Base-by-base conservation (phyloP, 352 stramenopile genomes). In the Phytophthora pluvialis region DNA sequence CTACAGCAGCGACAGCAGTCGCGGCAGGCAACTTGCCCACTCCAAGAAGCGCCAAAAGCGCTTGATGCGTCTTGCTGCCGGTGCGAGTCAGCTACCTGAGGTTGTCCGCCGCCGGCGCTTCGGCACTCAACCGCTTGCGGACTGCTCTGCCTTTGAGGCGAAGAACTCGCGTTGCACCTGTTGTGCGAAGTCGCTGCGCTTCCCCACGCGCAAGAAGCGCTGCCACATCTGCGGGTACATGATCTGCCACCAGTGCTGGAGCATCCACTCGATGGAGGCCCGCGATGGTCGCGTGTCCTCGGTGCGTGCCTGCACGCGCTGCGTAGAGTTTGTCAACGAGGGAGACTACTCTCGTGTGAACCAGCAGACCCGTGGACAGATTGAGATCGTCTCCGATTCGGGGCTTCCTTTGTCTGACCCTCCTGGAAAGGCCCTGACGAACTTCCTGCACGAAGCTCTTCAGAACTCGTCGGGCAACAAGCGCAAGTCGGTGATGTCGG, bases 61-160 rank as follows among this genome's bases (percentile, higher is more conserved):
- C 8, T 55, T 85, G 45, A 71, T 81, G 74, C 58, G 61, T 8
- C 56, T 86, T 40, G 78, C 78, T 32, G 65, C 60, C 3, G 75
- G 72, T 56, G 67, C 66, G 1, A 73, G 67, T 13, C 65, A 73
- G 1, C 53, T 91, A 5, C 71, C 77, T 4, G 70, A 75, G 6
- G 55, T 91, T 10, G 72, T 93, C 12, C 79, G 78, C 1, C 72
- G 84, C 15, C 80, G 78, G 0, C 80, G 84, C 6, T 78, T 93
- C 29, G 81, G 80, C 16, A 69, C 74, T 4, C 83, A 91, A 55
- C 70, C 73, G 33, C 72, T 92, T 2, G 74, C 82, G 0, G 70
- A 90, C 60, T 70, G 59, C 33, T 67, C 54, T n/a, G 46, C 75
- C 0, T 75, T 89, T 45, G 62, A 80, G 10, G 68, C 72, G 5